Evolutionary conservation across 2,329 filamentous ascomycete species (phyloP), one percentile per base, ranked within the genome.

Genomic region (Fusarium lyarnte): DNA sequence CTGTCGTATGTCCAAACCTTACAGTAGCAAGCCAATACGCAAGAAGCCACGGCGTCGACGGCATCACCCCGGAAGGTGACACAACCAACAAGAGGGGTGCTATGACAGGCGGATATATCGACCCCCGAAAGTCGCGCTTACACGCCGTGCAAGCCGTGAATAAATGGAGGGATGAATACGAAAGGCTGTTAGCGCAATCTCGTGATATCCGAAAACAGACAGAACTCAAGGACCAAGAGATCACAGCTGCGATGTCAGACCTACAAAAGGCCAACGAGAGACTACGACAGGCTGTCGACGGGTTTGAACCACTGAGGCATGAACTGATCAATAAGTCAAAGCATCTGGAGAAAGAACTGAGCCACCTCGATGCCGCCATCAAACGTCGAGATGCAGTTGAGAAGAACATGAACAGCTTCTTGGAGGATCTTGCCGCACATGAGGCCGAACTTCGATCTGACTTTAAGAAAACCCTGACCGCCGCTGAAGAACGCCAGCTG

Each of bases 41-140:
- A 27, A 90, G 95, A 77, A 97, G 93, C 76, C 95, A 98, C 77
- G 93, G 93, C 23, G 91, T 98, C 29, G 94, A 94, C 76, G 95
- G 94, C 38, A 97, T 99, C 74, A 99, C 96, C 0, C 93, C 94
- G 7, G 95, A 98, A 63, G 96, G 96, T 81, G 95, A 98, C 81
- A 94, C 94, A 36, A 95, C 94, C 3, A 97, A 98, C 83, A 97
- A 97, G 84, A 93, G 95, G 76, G 96, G 96, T 82, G 95, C 95
- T 19, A 90, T 99, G 85, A 98, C 94, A 53, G 96, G 96, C 85
- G 96, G 96, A 76, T 99, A 92, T 79, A 92, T 97, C 70, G 96
- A 99, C 79, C 90, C 93, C 16, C 89, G 93, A 38, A 92, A 91
- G 74, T 98, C 95, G 3, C 92, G 95, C 27, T 87, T 98, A n/a